Evolutionary conservation across 306 rosid genomes (phyloP).

Genomic region (Benincasa hispida): DNA sequence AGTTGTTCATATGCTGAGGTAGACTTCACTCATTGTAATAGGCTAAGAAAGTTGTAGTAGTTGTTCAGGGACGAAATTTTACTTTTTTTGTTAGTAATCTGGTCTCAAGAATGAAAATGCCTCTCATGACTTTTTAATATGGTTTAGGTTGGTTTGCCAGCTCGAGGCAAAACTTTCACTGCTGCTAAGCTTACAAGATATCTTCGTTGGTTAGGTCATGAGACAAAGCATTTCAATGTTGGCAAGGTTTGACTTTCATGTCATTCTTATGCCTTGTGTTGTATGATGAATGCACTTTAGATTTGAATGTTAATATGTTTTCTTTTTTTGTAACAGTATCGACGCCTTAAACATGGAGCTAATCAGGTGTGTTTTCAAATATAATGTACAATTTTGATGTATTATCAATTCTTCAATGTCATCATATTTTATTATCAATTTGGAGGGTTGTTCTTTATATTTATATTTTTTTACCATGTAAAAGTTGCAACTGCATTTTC

Average conservation of each 20-base stretch:
- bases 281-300: neutral
- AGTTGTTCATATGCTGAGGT: neutral
- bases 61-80: neutral
- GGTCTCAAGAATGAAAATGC: neutral
- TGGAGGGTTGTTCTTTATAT: neutral
- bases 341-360: conserved; percentile 91
- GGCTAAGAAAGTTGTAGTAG: neutral
- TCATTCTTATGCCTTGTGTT: neutral
- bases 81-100: neutral
- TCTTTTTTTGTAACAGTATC: conserved; percentile 56
- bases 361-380: conserved; percentile 53
- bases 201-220: conserved; percentile 99
- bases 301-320: conserved; percentile 13
- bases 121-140: conserved; percentile 13
- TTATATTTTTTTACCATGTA: neutral
- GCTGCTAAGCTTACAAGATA: conserved; percentile 99
- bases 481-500: neutral
- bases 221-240: conserved; percentile 94
- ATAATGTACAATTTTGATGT: neutral
- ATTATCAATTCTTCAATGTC: neutral
- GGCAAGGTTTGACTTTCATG: conserved; percentile 74
- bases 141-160: conserved; percentile 92
- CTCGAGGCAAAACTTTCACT: conserved; percentile 97
- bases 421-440: neutral
- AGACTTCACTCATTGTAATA: neutral